A percentile compares a stretch with the other conserved stretches of the same genome.
Conservation (phyloP, 2,329 filamentous ascomycete genomes). For the Passalora sequoiae region DNA sequence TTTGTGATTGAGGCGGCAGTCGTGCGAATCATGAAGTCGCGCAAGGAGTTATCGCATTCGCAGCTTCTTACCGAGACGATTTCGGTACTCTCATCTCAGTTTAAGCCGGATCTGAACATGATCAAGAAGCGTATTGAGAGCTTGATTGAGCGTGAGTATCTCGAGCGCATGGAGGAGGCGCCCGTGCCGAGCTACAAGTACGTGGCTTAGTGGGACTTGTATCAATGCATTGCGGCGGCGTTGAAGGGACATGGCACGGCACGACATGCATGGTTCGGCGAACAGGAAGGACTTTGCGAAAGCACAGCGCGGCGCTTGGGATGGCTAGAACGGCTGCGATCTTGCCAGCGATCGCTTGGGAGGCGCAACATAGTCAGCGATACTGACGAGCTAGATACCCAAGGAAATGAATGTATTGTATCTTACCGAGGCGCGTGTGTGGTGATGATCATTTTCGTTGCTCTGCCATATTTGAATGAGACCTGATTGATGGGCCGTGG, state of each 20-base stretch:
- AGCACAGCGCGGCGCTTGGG: background rate
- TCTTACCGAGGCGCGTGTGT: no score
- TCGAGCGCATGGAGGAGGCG: constrained; percentile 67
- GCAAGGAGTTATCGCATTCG: constrained; percentile 65
- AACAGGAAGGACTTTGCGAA: background rate
- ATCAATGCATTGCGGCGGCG: background rate
- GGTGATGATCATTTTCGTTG: no score
- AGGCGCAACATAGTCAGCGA: background rate
- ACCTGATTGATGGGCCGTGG: no score
- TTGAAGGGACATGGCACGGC: background rate
- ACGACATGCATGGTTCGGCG: constrained; percentile 2
- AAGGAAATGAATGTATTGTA: background rate
- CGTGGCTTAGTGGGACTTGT: constrained; percentile 51
- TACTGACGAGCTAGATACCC: constrained; percentile 1
- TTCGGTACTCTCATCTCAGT: constrained; percentile 61
- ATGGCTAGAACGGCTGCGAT: background rate
- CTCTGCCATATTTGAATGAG: no score
- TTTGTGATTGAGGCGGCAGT: constrained; percentile 71
- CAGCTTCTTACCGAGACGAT: constrained; percentile 68
- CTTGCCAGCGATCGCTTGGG: background rate
- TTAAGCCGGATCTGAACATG: constrained; percentile 69
- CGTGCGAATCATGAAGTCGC: constrained; percentile 82
- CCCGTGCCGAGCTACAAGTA: constrained; percentile 63
- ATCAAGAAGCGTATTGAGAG: constrained; percentile 79
- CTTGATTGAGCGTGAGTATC: constrained; percentile 69